These are phyloP conservation scores for Mortierella sp. DNA, from an alignment of 371 early-diverging fungal species.

Conservation along the genomic window DNA sequence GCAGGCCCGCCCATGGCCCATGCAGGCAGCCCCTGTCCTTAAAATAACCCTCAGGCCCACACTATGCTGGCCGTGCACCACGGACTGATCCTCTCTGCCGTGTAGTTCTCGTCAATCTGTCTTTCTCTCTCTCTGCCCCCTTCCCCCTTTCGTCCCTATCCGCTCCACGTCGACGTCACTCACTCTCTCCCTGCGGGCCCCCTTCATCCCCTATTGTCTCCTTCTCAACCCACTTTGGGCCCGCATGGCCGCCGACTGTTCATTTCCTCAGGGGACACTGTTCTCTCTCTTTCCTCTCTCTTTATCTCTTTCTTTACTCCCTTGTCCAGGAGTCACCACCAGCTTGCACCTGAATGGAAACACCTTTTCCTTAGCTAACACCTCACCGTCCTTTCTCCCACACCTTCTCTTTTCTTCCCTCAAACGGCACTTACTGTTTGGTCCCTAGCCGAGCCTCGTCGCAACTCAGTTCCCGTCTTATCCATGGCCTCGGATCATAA, in stretches of 20 bases:
- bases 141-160: conserved; percentile 1
- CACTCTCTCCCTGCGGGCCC: background rate
- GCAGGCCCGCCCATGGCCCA: no score
- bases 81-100: background rate
- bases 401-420: background rate
- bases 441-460: conserved; percentile 15
- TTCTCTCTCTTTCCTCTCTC: background rate
- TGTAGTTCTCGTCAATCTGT: background rate
- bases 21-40: no score
- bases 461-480: conserved; percentile 28
- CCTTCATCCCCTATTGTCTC: background rate
- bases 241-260: background rate
- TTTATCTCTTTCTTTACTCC: background rate
- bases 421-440: background rate
- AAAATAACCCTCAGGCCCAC: background rate
- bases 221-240: background rate
- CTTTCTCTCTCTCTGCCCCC: background rate
- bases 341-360: background rate
- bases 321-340: background rate
- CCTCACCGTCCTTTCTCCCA: background rate
- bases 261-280: background rate
- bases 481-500: conserved; percentile 25
- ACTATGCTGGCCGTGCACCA: conserved; percentile 1
- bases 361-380: background rate
- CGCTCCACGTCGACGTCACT: conserved; percentile 8